Conservation (phyloP, 371 early-diverging fungal genomes). For the Zopfochytrium polystomum region DNA sequence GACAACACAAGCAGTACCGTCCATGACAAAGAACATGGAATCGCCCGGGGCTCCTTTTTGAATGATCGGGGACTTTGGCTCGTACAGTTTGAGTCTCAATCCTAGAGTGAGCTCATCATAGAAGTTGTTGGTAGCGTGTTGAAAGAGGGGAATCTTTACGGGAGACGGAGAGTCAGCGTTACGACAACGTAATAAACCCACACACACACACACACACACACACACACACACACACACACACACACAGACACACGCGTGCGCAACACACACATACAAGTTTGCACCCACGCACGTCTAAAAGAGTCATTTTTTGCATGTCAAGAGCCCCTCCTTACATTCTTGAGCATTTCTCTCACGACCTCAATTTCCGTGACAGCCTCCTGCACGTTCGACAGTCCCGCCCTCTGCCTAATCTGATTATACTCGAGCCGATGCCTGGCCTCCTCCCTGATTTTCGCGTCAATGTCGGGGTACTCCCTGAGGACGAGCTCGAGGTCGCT, state of each 20-base stretch:
- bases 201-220: too few species aligned
- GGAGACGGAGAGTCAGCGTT: too few species aligned
- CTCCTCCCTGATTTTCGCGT: slow-evolving; percentile 39
- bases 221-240: too few species aligned
- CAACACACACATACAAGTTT: too few species aligned
- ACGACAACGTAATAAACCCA: too few species aligned
- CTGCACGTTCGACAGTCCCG: slow-evolving; percentile 26
- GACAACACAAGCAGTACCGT: slow-evolving; percentile 53
- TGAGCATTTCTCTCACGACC: slow-evolving; percentile 46
- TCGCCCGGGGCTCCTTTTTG: slow-evolving; percentile 48
- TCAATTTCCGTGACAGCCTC: slow-evolving; percentile 43
- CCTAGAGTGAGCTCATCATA: slow-evolving; percentile 44
- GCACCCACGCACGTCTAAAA: too few species aligned
- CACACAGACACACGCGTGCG: too few species aligned
- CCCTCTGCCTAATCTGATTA: slow-evolving; percentile 40
- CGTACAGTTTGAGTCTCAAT: slow-evolving; percentile 31
- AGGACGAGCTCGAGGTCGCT: slow-evolving; percentile 40
- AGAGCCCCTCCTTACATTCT: slow-evolving; percentile 23
- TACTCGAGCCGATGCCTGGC: slow-evolving; percentile 38
- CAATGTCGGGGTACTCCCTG: slow-evolving; percentile 41
- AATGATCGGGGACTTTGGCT: slow-evolving; percentile 45
- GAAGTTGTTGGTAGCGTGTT: slow-evolving; percentile 33
- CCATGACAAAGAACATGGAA: slow-evolving; percentile 57
- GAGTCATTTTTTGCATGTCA: too few species aligned
- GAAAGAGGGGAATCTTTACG: slow-evolving; percentile 42